phyloP scores from a whole-genome alignment of 2,329 filamentous ascomycete genomes.

The Talaromyces amestolkiae region DNA sequence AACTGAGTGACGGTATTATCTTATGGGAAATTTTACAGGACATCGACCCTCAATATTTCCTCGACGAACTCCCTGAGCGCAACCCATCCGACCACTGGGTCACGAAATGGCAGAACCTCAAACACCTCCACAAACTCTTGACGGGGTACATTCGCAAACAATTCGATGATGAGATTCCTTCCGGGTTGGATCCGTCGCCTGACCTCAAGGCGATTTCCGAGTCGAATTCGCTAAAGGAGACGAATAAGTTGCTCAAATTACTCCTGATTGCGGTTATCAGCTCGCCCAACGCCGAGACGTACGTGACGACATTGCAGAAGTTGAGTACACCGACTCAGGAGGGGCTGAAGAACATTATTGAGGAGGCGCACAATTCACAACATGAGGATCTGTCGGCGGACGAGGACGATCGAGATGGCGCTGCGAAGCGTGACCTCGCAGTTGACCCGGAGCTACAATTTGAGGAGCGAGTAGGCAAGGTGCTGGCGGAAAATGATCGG shows the following conservation, averaged over 20 bases:
- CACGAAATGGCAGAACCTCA: constrained; percentile 49
- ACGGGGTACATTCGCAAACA: constrained; percentile 46
- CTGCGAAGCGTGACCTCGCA: constrained; percentile 33
- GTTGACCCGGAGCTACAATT: constrained; percentile 48
- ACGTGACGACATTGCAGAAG: constrained; percentile 50
- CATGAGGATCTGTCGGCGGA: constrained; percentile 36
- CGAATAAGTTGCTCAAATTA: constrained; percentile 59
- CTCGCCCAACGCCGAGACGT: constrained; percentile 56
- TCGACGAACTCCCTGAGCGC: constrained; percentile 47
- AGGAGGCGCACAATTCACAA: constrained; percentile 45
- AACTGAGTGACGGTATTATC: constrained; percentile 46
- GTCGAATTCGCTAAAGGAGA: constrained; percentile 42
- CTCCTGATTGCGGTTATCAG: constrained; percentile 62
- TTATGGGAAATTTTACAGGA: constrained; percentile 50
- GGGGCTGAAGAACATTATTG: constrained; percentile 47
- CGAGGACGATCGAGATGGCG: constrained; percentile 38
- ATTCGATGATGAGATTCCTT: constrained; percentile 43
- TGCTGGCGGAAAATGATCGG: constrained; percentile 58
- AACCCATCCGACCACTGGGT: constrained; percentile 47
- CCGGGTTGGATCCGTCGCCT: constrained; percentile 43
- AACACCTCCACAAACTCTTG: constrained; percentile 48
- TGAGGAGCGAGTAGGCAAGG: constrained; percentile 49
- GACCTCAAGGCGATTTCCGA: constrained; percentile 49
- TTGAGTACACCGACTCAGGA: constrained; percentile 45
- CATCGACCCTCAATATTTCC: constrained; percentile 49